phyloP scores from a whole-genome alignment of 2,329 filamentous ascomycete genomes.

The Fusarium humuli region DNA sequence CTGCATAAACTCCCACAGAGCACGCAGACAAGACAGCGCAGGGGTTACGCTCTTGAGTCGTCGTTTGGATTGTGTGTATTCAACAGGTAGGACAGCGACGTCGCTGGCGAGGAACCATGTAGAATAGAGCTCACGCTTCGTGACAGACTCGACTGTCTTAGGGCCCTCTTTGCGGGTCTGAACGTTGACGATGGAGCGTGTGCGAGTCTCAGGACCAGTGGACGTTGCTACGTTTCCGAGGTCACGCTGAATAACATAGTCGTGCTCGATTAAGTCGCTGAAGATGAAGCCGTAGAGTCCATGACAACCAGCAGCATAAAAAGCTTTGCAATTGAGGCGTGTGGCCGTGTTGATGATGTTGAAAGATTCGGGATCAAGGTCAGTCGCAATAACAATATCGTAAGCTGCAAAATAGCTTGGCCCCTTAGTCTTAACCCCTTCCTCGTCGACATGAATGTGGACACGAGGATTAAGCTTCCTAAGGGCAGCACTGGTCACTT shows the following conservation, averaged over 20 bases:
- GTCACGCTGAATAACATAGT: constrained; percentile 88
- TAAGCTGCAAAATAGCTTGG: constrained; percentile 82
- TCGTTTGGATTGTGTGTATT: constrained; percentile 74
- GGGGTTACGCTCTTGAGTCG: constrained; percentile 83
- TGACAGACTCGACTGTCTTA: constrained; percentile 85
- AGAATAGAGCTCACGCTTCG: constrained; percentile 90
- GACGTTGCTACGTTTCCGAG: constrained; percentile 78
- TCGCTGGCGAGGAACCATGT: constrained; percentile 87
- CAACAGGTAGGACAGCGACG: constrained; percentile 75
- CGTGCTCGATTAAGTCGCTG: constrained; percentile 89
- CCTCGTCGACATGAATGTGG: constrained; percentile 75
- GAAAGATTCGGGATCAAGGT: constrained; percentile 80
- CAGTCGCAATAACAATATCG: constrained; percentile 90
- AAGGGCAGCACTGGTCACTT: constrained; percentile 81
- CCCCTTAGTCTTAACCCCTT: constrained; percentile 73
- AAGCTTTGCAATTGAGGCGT: constrained; percentile 79
- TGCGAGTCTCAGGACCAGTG: constrained; percentile 76
- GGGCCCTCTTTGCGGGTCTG: constrained; percentile 74
- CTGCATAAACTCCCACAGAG: constrained; percentile 84
- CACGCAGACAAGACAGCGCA: constrained; percentile 85
- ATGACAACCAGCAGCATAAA: constrained; percentile 89
- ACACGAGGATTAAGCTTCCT: constrained; percentile 92
- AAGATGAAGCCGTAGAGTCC: constrained; percentile 97
- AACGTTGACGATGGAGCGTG: constrained; percentile 78
- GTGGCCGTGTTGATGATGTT: constrained; percentile 87